These are phyloP conservation scores for Plasmodium billcollinsi DNA, from an alignment of 169 alveolate species.

Conservation along the genomic window DNA sequence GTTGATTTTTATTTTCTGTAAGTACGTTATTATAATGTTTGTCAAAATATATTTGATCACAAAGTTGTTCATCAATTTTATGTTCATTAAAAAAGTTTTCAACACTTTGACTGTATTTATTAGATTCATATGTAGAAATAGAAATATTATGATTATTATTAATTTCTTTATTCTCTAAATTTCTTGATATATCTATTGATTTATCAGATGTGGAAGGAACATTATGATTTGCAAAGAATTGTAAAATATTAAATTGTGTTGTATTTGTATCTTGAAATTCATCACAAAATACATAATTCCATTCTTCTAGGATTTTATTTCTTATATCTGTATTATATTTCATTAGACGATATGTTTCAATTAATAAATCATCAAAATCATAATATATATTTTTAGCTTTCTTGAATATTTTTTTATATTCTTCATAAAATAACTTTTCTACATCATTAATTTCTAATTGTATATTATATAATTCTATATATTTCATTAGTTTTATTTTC, in stretches of 20 bases:
- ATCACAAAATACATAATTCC: conserved; percentile 84
- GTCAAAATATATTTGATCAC: no score
- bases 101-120: background rate
- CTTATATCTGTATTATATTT: conserved; percentile 55
- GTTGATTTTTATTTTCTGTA: no score
- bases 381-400: conserved; percentile 71
- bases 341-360: conserved; percentile 74
- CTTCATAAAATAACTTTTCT: conserved; percentile 42
- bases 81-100: background rate
- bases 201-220: background rate
- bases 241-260: conserved; percentile 82
- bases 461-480: conserved; percentile 32
- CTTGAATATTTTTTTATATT: conserved; percentile 66
- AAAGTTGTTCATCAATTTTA: no score
- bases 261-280: conserved; percentile 88
- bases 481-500: conserved; percentile 47
- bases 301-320: conserved; percentile 71
- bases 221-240: conserved; percentile 22
- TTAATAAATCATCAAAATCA: conserved; percentile 82
- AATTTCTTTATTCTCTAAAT: background rate
- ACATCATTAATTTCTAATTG: conserved; percentile 42
- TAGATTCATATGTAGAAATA: background rate
- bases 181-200: background rate
- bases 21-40: no score
- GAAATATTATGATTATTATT: background rate